Conservation (phyloP, 305 asterid species). For the Solanum hybrid region DNA sequence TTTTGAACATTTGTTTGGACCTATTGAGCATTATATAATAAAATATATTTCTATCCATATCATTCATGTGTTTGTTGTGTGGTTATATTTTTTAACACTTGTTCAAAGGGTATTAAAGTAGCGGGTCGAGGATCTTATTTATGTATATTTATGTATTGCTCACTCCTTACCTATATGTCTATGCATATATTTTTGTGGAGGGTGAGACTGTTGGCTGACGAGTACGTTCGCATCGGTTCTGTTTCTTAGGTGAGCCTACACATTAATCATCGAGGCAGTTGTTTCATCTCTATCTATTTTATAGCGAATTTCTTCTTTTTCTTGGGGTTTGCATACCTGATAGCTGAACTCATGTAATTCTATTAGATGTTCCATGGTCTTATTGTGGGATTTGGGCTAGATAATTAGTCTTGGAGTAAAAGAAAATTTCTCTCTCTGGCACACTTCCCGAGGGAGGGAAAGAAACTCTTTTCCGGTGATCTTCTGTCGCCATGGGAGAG, state of each 20-base stretch:
- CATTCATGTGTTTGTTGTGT: background rate
- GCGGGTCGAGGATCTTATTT: background rate
- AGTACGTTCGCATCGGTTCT: background rate
- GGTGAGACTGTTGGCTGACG: background rate
- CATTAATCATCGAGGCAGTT: background rate
- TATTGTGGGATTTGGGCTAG: background rate
- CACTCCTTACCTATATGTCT: background rate
- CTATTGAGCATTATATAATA: background rate
- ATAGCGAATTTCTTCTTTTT: background rate
- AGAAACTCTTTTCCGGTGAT: too few species aligned
- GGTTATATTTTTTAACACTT: background rate
- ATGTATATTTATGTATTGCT: background rate
- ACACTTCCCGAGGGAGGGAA: too few species aligned
- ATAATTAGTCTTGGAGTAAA: background rate
- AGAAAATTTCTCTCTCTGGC: too few species aligned
- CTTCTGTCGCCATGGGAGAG: too few species aligned
- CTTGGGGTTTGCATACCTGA: background rate
- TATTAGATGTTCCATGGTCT: background rate
- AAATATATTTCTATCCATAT: background rate
- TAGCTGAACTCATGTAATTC: background rate
- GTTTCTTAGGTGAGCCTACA: background rate
- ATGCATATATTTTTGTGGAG: background rate
- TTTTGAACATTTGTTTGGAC: background rate
- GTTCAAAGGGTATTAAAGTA: background rate
- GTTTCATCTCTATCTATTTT: background rate